Conservation (phyloP, 2,329 filamentous ascomycete species). For the Hymenotorrendiella dingleyae region DNA sequence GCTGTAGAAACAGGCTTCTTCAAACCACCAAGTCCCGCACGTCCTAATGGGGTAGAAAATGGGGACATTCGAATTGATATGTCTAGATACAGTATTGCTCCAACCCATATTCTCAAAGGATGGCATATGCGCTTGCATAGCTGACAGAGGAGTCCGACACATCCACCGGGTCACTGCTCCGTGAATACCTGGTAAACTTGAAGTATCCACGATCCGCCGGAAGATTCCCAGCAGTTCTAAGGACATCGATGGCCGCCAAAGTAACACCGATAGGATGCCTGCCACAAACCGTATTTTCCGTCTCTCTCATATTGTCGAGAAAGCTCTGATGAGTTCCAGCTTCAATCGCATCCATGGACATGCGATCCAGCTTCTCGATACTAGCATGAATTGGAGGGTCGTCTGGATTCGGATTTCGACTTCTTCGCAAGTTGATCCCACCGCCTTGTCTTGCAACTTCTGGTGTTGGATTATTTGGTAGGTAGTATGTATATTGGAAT, state of each 20-base stretch:
- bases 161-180: slow-evolving; percentile 68
- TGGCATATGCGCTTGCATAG: slow-evolving; percentile 87
- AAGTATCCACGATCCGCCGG: slow-evolving; percentile 38
- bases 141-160: slow-evolving; percentile 80
- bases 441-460: slow-evolving; percentile 32
- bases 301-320: slow-evolving; percentile 60
- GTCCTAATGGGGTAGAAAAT: too few species aligned
- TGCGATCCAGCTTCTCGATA: slow-evolving; percentile 72
- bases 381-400: slow-evolving; percentile 69
- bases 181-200: slow-evolving; percentile 78
- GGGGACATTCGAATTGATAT: too few species aligned
- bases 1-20: too few species aligned
- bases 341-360: slow-evolving; percentile 80
- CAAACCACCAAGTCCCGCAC: too few species aligned
- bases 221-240: slow-evolving; percentile 37
- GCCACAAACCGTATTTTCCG: slow-evolving; percentile 89
- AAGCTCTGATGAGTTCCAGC: slow-evolving; percentile 68
- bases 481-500: slow-evolving; percentile 81
- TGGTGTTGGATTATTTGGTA: slow-evolving; percentile 41
- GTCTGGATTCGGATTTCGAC: slow-evolving; percentile 31
- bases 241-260: slow-evolving; percentile 77
- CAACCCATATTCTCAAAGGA: slow-evolving; percentile 42
- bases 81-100: too few species aligned
- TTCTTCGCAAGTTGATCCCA: slow-evolving; percentile 28
- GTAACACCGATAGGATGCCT: slow-evolving; percentile 89